Base-by-base conservation (phyloP, 768 basidiomycete genomes). In the Lentinula sp. region DNA sequence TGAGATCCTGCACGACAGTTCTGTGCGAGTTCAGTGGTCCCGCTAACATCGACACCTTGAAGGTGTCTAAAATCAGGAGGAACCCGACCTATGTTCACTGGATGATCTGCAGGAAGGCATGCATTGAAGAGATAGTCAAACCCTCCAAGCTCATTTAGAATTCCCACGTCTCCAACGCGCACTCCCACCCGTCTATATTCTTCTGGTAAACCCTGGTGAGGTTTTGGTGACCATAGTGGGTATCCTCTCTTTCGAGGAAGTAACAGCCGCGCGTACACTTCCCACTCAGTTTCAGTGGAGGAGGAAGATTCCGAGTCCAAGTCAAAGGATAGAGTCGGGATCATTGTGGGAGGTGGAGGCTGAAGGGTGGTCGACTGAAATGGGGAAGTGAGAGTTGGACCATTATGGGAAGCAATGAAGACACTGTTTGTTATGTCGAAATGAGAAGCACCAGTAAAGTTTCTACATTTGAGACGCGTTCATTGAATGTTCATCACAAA, bases 121-220 rank as follows among this genome's bases (percentile, higher is more conserved):
- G 78, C 68, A 59, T 76, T 77, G 66, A 77, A 78, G 6, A 76
- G 69, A 49, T 73, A 71, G 56, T 72, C 71, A 37, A 79, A 79
- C 6, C 62, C 64, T 51, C 76, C 77, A 54, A 68, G 63, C 15
- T 67, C 67, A 2, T 72, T 68, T 20, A 79, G 61, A n/a, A 76
- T 67, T 9, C 75, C 74, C 10, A 78, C 72, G 56, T 78, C 77
- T 1, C 77, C 77, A 43, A 77, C 74, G 33, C 61, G 70, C 46
- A 74, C 68, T 0, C 76, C 76, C 41, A 66, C 59, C 6, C 60
- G 62, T 53, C 64, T 66, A 51, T 72, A 70, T 18, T 66, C 66
- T 4, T 59, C 54, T 18, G 70, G 69, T 6, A 72, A 62, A 9
- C 45, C 61, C 33, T 54, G 58, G 42, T 70, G 67, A 7, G 71